Evolutionary conservation across 805 yeast species (phyloP).

Genomic region (Kurtzmaniella fragi): DNA sequence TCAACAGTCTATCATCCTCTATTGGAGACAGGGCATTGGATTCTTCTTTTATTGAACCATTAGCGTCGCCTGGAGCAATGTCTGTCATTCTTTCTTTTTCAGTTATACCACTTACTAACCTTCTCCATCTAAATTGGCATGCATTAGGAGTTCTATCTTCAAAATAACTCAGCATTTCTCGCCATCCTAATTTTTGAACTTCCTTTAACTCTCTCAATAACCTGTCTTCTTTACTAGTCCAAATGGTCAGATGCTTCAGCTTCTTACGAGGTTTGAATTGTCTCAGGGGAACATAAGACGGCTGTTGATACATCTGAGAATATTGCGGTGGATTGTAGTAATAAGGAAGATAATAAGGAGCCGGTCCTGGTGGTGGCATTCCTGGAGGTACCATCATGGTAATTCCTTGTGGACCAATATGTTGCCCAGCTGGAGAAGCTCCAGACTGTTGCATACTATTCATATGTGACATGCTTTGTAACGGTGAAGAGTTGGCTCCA

Average conservation of each 20-base stretch:
- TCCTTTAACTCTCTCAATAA: constrained; percentile 73
- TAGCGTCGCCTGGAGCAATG: constrained; percentile 4
- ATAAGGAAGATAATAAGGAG: constrained; percentile 1
- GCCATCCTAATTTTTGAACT: constrained; percentile 82
- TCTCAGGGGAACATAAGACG: constrained; percentile 4
- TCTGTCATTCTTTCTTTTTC: constrained; percentile 10
- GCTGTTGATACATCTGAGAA: background rate
- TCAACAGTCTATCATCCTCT: too few species aligned
- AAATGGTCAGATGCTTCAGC: constrained; percentile 41
- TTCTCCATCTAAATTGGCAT: constrained; percentile 85
- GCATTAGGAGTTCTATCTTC: constrained; percentile 82
- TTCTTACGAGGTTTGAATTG: constrained; percentile 12
- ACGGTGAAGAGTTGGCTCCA: too few species aligned
- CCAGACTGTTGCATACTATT: too few species aligned
- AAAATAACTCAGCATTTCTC: constrained; percentile 77
- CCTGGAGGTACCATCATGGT: too few species aligned
- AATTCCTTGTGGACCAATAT: too few species aligned
- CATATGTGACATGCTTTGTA: too few species aligned
- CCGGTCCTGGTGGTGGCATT: background rate
- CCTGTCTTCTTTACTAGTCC: constrained; percentile 78
- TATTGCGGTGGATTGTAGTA: constrained; percentile 2
- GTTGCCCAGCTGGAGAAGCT: too few species aligned
- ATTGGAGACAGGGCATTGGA: too few species aligned
- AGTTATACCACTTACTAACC: constrained; percentile 42
- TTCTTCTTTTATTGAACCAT: too few species aligned